A percentile compares a stretch with the other conserved stretches of the same genome.
These are phyloP conservation scores for Selaginella moellendorffii DNA, from an alignment of 75 land plant species.

Conservation along the genomic window DNA sequence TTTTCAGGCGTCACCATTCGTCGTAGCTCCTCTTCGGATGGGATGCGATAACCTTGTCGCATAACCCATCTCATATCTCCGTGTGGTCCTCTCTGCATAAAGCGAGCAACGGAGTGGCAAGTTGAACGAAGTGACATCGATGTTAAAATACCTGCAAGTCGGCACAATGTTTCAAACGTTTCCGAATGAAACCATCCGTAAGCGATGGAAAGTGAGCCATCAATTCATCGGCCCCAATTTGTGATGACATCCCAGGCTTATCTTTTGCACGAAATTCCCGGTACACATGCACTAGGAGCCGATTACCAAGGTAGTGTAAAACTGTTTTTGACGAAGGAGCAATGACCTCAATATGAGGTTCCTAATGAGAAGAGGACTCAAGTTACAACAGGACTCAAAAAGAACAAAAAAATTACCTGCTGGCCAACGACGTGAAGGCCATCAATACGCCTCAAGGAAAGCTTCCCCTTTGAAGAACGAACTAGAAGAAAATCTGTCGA, in stretches of 20 bases:
- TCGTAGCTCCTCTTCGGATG: background rate
- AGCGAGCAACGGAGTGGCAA: background rate
- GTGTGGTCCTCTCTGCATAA: background rate
- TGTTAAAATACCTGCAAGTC: slow-evolving; percentile 52
- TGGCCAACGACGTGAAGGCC: slow-evolving; percentile 7
- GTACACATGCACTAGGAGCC: background rate
- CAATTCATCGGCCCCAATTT: slow-evolving; percentile 62
- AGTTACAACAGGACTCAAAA: background rate
- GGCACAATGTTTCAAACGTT: slow-evolving; percentile 81
- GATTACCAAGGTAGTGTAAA: background rate
- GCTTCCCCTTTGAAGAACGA: background rate
- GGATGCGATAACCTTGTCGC: background rate
- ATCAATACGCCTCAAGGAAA: slow-evolving; percentile 1
- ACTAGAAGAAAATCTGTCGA: slow-evolving; percentile 5
- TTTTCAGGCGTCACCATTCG: slow-evolving; percentile 8
- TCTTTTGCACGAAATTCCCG: slow-evolving; percentile 59
- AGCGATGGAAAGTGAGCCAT: slow-evolving; percentile 54
- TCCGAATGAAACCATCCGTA: slow-evolving; percentile 56
- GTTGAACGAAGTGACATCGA: background rate
- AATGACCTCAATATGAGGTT: slow-evolving; percentile 5
- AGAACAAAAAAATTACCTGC: background rate
- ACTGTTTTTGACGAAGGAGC: slow-evolving; percentile 3
- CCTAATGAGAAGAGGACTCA: background rate
- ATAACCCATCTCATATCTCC: background rate
- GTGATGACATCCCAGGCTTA: slow-evolving; percentile 53